Evolutionary conservation across 805 yeast genomes (phyloP).

Genomic region (Cyberlindnera maclurae): DNA sequence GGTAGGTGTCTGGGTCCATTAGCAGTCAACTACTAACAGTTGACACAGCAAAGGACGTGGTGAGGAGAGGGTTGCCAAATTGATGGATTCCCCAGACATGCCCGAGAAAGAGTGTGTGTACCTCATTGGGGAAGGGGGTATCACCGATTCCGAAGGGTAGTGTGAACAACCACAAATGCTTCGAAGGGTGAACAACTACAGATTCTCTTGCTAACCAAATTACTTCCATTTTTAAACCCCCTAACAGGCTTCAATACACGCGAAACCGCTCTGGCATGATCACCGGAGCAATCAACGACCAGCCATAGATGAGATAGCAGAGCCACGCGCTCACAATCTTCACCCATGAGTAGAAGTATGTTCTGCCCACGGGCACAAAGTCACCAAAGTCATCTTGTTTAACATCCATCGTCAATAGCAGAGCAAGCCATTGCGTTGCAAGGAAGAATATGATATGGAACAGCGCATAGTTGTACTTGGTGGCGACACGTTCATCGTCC

Average conservation of each 20-base stretch:
- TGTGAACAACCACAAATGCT: too few species aligned
- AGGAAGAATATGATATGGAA: slow-evolving; percentile 89
- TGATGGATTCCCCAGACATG: slow-evolving; percentile 77
- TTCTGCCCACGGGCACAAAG: slow-evolving; percentile 94
- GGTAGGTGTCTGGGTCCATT: not conserved
- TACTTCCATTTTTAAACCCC: too few species aligned
- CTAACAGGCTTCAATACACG: slow-evolving; percentile 2
- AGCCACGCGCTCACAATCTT: slow-evolving; percentile 90
- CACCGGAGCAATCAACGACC: slow-evolving; percentile 91
- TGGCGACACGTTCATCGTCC: slow-evolving; percentile 55
- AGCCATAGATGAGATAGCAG: slow-evolving; percentile 76
- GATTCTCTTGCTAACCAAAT: too few species aligned
- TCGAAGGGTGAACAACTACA: too few species aligned
- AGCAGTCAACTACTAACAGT: not conserved
- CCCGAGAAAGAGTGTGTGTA: slow-evolving; percentile 77
- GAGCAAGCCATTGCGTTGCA: slow-evolving; percentile 96
- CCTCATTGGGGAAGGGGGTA: slow-evolving; percentile 62
- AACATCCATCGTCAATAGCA: slow-evolving; percentile 86
- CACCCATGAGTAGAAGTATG: slow-evolving; percentile 92
- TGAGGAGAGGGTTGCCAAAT: slow-evolving; percentile 73
- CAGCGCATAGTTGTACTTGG: slow-evolving; percentile 77
- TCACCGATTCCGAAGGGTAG: slow-evolving; percentile 40
- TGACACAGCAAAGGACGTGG: slow-evolving; percentile 62
- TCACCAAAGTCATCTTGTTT: slow-evolving; percentile 78
- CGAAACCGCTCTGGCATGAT: slow-evolving; percentile 83